Conservation (phyloP, 148 eudicot species). For the Rhododendron simsii region DNA sequence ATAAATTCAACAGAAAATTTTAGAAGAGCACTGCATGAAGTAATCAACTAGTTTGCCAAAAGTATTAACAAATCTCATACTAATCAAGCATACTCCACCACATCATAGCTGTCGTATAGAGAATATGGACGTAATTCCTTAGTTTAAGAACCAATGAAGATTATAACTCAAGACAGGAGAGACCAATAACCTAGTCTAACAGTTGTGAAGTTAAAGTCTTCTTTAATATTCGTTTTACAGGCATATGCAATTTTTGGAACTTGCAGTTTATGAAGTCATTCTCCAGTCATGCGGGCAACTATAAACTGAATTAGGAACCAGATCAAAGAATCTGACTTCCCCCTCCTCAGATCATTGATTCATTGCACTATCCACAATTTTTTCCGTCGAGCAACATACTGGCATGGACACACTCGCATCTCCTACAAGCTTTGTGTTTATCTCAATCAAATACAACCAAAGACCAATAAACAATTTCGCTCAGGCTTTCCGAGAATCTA, state of each 20-base stretch:
- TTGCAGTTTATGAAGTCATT: background rate
- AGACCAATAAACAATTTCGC: background rate
- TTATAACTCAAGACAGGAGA: background rate
- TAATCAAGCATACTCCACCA: background rate
- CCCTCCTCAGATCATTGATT: background rate
- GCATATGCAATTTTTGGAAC: background rate
- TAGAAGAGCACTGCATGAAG: background rate
- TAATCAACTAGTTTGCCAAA: background rate
- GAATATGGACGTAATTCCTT: background rate
- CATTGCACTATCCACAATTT: background rate
- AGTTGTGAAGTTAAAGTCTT: slow-evolving; percentile 1
- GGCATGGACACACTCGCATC: background rate
- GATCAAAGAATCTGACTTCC: background rate
- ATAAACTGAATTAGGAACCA: background rate
- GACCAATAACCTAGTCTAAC: background rate
- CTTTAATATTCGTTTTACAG: background rate
- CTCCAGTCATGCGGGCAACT: background rate
- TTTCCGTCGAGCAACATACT: background rate
- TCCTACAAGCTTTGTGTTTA: background rate
- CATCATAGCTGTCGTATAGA: background rate
- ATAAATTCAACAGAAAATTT: slow-evolving; percentile 1
- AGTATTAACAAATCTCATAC: background rate
- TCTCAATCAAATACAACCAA: background rate
- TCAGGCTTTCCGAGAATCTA: background rate
- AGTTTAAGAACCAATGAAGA: background rate